Evolutionary conservation across 257 asterid species (phyloP), one percentile per base, ranked within the genome.

Genomic region (Rubia yunnanensis): DNA sequence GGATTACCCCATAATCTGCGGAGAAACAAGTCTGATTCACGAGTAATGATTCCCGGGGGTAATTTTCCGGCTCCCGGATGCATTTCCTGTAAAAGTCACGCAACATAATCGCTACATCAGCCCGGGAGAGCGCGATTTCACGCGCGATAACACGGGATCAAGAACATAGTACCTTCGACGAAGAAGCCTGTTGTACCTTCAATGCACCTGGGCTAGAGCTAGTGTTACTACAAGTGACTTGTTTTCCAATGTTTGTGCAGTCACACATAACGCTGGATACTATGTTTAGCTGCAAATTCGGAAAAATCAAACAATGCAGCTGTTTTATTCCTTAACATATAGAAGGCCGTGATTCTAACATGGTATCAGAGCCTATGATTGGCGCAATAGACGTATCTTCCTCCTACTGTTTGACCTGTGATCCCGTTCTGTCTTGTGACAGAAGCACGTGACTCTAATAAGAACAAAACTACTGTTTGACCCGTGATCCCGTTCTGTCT

Each of bases 1-100:
- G 99, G 97, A 50, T 70, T 63, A 17, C 97, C 97, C 95, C 95
- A 87, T 61, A 92, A 81, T 71, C 92, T 79, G 32, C 89, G 87
- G 58, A 76, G 84, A 73, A 75, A 79, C 26, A 79, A 76, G 62
- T 92, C 96, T 14, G 97, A 86, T 70, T 86, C 85, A 56, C 89
- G 74, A 46, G 72, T 89, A 70, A 89, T 75, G 20, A 92, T 82
- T 36, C 64, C 78, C 2, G 96, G 89, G 26, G 95, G 94, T 78
- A 88, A 78, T 75, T 50, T 50, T 2, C 14, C 28, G 3, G 4
- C 13, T 18, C 57, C 57, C n/a, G 3, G 57, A 15, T 44, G 20
- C 5, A 50, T 50, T 50, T 18, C 27, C 27, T 50, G 57, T 2
- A n/a, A 50, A 22, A 0, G 1, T 50, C 1, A 50, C 54, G 5